Conservation (phyloP, 2,329 filamentous ascomycete genomes). For the Colletotrichum horii region DNA sequence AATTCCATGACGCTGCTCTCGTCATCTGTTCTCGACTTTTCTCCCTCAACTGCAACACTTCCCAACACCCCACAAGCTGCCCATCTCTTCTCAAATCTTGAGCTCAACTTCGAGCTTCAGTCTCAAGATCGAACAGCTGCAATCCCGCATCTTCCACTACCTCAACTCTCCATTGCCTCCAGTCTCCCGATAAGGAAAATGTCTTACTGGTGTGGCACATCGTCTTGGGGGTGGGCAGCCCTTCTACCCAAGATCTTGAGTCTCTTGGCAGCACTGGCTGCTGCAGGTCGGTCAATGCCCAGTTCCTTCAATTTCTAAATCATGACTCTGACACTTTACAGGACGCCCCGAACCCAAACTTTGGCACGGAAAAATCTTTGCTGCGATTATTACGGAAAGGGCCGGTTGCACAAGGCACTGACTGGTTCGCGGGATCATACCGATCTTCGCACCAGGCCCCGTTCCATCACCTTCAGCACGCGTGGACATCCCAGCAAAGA, state of each 20-base stretch:
- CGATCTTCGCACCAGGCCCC: background rate
- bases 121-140: background rate
- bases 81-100: background rate
- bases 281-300: background rate
- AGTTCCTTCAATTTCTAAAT: background rate
- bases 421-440: background rate
- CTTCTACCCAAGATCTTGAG: background rate
- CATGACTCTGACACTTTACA: background rate
- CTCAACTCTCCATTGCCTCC: background rate
- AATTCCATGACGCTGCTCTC: background rate
- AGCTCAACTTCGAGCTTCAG: background rate
- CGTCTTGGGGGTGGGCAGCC: background rate
- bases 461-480: background rate
- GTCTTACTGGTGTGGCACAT: background rate
- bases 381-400: background rate
- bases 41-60: background rate
- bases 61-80: background rate
- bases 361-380: background rate
- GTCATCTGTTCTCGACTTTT: background rate
- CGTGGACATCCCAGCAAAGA: background rate
- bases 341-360: background rate
- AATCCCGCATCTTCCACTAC: fast-evolving
- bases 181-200: background rate
- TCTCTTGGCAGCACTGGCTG: background rate
- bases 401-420: background rate